Conservation (phyloP, 352 stramenopile genomes). For the Globisporangium polare region DNA sequence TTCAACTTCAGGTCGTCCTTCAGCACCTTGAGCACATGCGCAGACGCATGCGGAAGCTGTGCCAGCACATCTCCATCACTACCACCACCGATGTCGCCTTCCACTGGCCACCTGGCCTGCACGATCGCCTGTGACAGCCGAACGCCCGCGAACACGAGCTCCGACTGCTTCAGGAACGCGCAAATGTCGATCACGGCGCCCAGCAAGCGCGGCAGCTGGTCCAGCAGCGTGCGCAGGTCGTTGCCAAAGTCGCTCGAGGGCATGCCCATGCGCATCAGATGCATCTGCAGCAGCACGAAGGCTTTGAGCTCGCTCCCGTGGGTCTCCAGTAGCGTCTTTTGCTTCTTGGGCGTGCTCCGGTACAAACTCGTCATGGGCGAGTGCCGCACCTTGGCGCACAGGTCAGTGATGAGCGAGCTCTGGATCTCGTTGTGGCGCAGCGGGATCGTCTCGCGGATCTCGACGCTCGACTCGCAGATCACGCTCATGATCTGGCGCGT, state of each 20-base stretch:
- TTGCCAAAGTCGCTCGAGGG: conserved; percentile 98
- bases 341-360: conserved; percentile 37
- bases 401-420: conserved; percentile 47
- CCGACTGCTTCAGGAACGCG: conserved; percentile 44
- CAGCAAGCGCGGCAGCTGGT: conserved; percentile 94
- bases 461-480: conserved; percentile 69
- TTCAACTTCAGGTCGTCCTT: conserved; percentile 24
- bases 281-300: conserved; percentile 93
- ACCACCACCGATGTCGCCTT: background rate
- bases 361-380: conserved; percentile 63
- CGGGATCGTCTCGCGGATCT: conserved; percentile 94
- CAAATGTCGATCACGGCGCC: conserved; percentile 91
- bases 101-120: conserved; percentile 44
- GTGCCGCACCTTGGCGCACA: conserved; percentile 54
- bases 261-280: conserved; percentile 89
- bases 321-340: conserved; percentile 56
- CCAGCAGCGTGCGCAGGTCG: conserved; percentile 94
- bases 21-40: conserved; percentile 26
- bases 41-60: conserved; percentile 45
- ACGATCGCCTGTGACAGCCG: conserved; percentile 54
- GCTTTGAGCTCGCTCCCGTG: conserved; percentile 83
- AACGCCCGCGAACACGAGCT: conserved; percentile 51
- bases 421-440: conserved; percentile 98
- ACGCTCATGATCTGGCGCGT: conserved; percentile 40
- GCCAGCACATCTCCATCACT: conserved; percentile 20